phyloP scores from a whole-genome alignment of 1,284 basidiomycete genomes.

The Mycosarcoma mackinlayi region DNA sequence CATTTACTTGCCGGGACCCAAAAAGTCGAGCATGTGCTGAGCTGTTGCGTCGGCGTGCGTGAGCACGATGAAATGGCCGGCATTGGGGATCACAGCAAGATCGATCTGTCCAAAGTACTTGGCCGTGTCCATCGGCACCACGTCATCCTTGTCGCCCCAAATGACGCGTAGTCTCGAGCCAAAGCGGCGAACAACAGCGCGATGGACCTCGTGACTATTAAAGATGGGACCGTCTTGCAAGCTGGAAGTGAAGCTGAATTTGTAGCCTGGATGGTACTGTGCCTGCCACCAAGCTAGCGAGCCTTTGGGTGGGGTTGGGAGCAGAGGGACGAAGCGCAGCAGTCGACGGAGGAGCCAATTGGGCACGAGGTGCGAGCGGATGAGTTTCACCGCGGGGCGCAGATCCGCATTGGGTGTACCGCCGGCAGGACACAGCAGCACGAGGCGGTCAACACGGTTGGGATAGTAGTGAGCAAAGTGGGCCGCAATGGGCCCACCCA shows the following conservation, averaged over 20 bases:
- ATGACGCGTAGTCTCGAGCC: slow-evolving; percentile 30
- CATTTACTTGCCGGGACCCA: slow-evolving; percentile 27
- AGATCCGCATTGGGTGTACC: slow-evolving; percentile 37
- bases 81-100: slow-evolving; percentile 35
- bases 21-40: slow-evolving; percentile 44
- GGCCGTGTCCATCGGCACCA: slow-evolving; percentile 40
- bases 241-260: slow-evolving; percentile 40
- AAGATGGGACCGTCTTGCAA: slow-evolving; percentile 47
- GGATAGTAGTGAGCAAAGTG: slow-evolving; percentile 52
- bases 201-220: slow-evolving; percentile 28
- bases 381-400: slow-evolving; percentile 29
- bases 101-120: slow-evolving; percentile 54
- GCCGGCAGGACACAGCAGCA: slow-evolving; percentile 47
- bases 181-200: slow-evolving; percentile 25
- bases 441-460: slow-evolving; percentile 31
- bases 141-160: slow-evolving; percentile 52
- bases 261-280: slow-evolving; percentile 43
- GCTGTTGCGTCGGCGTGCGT: slow-evolving; percentile 43
- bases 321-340: slow-evolving; percentile 33
- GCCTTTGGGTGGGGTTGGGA: slow-evolving; percentile 39
- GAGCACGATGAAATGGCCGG: slow-evolving; percentile 35
- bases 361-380: slow-evolving; percentile 41
- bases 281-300: slow-evolving; percentile 46
- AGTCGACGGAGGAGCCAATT: slow-evolving; percentile 24
- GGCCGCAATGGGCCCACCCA: slow-evolving; percentile 43